Evolutionary conservation across 2,329 filamentous ascomycete genomes (phyloP), one percentile per base, ranked within the genome.

Genomic region (Penicillium corylophilum): DNA sequence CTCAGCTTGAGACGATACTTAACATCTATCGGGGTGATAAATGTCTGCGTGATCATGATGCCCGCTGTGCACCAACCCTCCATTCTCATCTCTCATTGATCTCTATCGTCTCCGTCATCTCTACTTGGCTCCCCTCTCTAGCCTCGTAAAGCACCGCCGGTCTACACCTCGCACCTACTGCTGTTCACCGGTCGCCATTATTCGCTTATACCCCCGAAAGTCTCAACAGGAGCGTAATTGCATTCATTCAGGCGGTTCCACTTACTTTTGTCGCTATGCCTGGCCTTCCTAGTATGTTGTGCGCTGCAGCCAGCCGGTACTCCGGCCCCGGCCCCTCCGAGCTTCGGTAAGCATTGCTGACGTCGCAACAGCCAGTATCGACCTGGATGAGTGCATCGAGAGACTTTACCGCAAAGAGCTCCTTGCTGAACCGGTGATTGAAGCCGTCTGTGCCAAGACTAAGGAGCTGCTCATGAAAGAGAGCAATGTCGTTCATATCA

Each of bases 401-500:
- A 88, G 93, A 62, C 84, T 99, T 48, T 97, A 97, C 77, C 93
- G 94, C 71, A 96, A 96, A 73, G 94, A 97, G 74, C 84, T 99
- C 54, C 84, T 99, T 53, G 92, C 94, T 66, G 94, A 99, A 76
- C 96, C 93, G 38, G 92, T 99, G 61, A 93, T 99, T 74, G 94
- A 99, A 78, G 94, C 94, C 67, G 93, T 99, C 84, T 99, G 94
- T 78, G 92, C 94, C 73, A 99, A 99, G 74, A 94, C 95, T 20
- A 99, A 99, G 71, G 94, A 99, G 79, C 81, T 99, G 64, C 82
- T 99, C 63, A 99, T 99, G 94, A 93, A 95, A 71, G 94, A 99
- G 84, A 97, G 93, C 82, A 99, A 99, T 76, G 94, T 99, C 57
- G 94, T 99, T 54, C 94, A 99, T 73, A 95, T 99, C 57, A 85